A percentile compares a stretch with the other conserved stretches of the same genome.
These are phyloP conservation scores for Syncephalastrum monosporum DNA, from an alignment of 371 early-diverging fungal genomes.

Conservation along the genomic window DNA sequence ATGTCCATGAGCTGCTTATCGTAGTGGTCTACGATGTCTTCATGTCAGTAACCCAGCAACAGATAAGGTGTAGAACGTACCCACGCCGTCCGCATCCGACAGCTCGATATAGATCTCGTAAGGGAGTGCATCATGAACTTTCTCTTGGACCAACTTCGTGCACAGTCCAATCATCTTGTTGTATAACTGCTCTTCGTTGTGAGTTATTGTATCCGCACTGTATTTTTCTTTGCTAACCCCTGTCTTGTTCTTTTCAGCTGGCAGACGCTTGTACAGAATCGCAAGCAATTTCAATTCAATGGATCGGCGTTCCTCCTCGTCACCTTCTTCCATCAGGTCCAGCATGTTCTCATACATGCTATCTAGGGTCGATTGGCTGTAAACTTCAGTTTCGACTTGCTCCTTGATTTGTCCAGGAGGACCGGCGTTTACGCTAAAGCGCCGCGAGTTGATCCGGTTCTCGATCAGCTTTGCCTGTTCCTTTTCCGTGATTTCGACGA, in stretches of 20 bases:
- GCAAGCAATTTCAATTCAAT: constrained; percentile 30
- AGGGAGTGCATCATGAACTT: constrained; percentile 36
- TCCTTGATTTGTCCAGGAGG: constrained; percentile 54
- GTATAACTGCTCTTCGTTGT: constrained; percentile 20
- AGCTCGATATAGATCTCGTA: constrained; percentile 53
- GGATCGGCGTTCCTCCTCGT: constrained; percentile 9
- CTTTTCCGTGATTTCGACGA: constrained; percentile 56
- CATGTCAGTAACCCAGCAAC: background rate
- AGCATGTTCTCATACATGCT: constrained; percentile 41
- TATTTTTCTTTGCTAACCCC: constrained; percentile 18
- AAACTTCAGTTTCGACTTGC: constrained; percentile 62
- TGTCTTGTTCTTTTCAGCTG: constrained; percentile 22
- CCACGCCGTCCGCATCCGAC: constrained; percentile 37
- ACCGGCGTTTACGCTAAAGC: constrained; percentile 71
- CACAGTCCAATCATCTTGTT: constrained; percentile 38
- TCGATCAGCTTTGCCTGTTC: constrained; percentile 60
- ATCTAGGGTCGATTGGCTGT: constrained; percentile 55
- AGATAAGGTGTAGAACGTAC: constrained; percentile 16
- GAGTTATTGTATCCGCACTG: background rate
- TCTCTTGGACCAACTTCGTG: constrained; percentile 25
- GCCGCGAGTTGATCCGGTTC: constrained; percentile 64
- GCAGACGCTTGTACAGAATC: constrained; percentile 28
- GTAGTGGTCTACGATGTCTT: constrained; percentile 36
- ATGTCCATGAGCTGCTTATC: constrained; percentile 42
- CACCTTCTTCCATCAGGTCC: constrained; percentile 20